Evolutionary conservation across 805 yeast species (phyloP).

Genomic region (Barnettozyma botsteinii): DNA sequence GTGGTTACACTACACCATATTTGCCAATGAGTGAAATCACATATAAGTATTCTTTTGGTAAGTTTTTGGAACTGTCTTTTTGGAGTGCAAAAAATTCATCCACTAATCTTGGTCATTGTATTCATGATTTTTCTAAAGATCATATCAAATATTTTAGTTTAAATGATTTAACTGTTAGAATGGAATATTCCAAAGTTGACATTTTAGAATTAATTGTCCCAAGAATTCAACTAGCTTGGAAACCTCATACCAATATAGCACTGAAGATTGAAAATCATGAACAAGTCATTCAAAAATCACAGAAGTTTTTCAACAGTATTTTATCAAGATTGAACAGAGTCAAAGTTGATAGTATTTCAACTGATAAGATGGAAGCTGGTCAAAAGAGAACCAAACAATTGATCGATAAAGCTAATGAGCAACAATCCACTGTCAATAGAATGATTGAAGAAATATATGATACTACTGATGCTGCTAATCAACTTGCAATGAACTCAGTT

Average conservation of each 20-base stretch:
- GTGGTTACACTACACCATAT: slow-evolving; percentile 71
- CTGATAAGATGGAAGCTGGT: slow-evolving; percentile 69
- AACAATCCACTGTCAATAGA: slow-evolving; percentile 39
- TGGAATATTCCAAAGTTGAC: slow-evolving; percentile 73
- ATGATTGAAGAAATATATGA: slow-evolving; percentile 49
- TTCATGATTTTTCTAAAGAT: slow-evolving; percentile 74
- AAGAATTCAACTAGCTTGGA: slow-evolving; percentile 61
- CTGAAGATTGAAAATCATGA: slow-evolving; percentile 60
- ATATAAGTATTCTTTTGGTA: slow-evolving; percentile 90
- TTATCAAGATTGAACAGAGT: slow-evolving; percentile 64
- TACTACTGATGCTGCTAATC: slow-evolving; percentile 54
- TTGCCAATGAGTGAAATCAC: slow-evolving; percentile 80
- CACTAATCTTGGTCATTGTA: slow-evolving; percentile 59
- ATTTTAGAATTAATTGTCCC: slow-evolving; percentile 80
- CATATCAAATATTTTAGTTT: slow-evolving; percentile 82
- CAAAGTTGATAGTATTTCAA: slow-evolving; percentile 64
- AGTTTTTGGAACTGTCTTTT: slow-evolving; percentile 79
- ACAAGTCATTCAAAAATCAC: slow-evolving; percentile 46
- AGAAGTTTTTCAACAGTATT: slow-evolving; percentile 67
- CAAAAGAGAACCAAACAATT: slow-evolving; percentile 51
- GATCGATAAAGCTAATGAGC: slow-evolving; percentile 45
- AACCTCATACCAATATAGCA: slow-evolving; percentile 60
- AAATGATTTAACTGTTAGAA: slow-evolving; percentile 68
- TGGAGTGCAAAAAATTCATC: slow-evolving; percentile 57
- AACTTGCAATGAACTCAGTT: slow-evolving; percentile 63